These are phyloP conservation scores for Posidonia australis DNA, from an alignment of 106 monocot species.

Conservation along the genomic window DNA sequence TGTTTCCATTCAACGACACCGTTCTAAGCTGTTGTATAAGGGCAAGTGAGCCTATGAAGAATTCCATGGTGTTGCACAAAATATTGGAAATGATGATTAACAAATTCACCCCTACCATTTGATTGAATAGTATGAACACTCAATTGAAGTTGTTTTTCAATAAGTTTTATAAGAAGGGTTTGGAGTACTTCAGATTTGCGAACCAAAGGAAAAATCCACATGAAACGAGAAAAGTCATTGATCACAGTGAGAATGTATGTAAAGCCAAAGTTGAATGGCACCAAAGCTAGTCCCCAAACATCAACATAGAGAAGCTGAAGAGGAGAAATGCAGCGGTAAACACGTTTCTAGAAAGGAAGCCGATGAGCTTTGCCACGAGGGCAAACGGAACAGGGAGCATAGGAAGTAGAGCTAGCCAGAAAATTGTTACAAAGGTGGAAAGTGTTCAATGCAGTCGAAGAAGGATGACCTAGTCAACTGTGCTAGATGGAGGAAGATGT, in stretches of 20 bases:
- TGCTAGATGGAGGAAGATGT: background rate
- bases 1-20: slow-evolving; percentile 1
- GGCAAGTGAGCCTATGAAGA: slow-evolving; percentile 6
- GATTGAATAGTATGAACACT: slow-evolving; percentile 2
- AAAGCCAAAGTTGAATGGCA: background rate
- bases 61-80: background rate
- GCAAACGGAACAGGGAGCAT: background rate
- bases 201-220: no score
- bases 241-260: background rate
- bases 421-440: background rate
- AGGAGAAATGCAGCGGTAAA: background rate
- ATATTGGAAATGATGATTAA: background rate
- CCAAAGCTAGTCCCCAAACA: no score
- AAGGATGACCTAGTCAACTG: background rate
- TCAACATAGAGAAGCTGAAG: no score
- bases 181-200: background rate
- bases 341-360: background rate
- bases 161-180: background rate
- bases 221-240: background rate
- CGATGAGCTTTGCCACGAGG: background rate
- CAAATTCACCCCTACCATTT: slow-evolving; percentile 14
- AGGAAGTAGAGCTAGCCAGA: background rate
- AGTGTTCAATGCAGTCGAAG: background rate
- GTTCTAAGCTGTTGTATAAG: slow-evolving; percentile 3
- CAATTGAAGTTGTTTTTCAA: background rate